Base-by-base conservation (phyloP, 1,284 basidiomycete species). In the Ustilago tritici region DNA sequence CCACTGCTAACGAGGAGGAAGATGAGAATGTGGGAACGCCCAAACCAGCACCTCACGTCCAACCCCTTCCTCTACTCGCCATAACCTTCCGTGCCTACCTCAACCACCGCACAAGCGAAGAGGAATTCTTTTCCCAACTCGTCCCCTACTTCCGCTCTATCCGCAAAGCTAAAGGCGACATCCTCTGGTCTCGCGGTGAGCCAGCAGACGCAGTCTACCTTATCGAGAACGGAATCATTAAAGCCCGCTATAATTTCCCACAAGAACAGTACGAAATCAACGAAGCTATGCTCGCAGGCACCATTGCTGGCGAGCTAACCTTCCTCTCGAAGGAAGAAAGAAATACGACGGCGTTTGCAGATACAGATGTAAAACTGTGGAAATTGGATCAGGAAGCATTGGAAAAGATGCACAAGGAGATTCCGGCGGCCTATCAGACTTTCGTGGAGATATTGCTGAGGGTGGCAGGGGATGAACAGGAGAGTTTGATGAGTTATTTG, bases 161-260 rank as follows among this genome's bases (percentile, higher is more conserved):
- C 23, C 85, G 89, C 3, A 84, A 92, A 0, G 87, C 89, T 0
- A 88, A 89, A 6, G 93, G 91, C 0, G 87, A 89, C 35, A 88
- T 92, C 0, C 88, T 98, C 0, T 98, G 94, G 80, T 88, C 87
- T 8, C 91, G 92, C 65, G 91, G 90, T 28, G 93, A 95, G 52
- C 82, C 86, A 0, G 89, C 95, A 0, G 93, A 96, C 43, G 64
- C 53, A 28, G 41, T 85, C 28, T 86, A 85, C 68, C 73, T 86
- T 35, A 86, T 86, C 63, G 84, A 86, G 63, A 64, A 65, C 11
- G 84, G 84, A 12, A 84, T 85, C 52, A 68, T 86, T 54, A 84
- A 84, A 38, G 84, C 84, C 14, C 64, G 80, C 1, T 86, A 86
- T 63, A 75, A 82, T 43, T 86, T 85, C 41, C 71, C 78, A 3